These are phyloP conservation scores for Cupressus sempervirens DNA, from an alignment of 75 land plant genomes.

Conservation along the genomic window DNA sequence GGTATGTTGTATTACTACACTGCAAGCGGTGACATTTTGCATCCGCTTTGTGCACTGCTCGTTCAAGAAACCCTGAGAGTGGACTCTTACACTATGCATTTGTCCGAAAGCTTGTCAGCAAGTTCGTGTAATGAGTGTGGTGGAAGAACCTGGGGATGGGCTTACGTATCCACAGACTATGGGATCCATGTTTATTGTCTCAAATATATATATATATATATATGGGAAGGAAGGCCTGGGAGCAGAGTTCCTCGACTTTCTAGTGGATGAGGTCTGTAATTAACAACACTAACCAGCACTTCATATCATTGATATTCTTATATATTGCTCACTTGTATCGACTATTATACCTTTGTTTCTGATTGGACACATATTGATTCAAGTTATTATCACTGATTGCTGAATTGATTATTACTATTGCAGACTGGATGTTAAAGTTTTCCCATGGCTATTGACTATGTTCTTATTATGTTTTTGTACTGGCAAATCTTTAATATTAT, in stretches of 20 bases:
- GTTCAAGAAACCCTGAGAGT: neutral
- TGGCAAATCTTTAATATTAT: no score
- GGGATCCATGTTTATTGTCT: slow-evolving; percentile 41
- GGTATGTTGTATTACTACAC: slow-evolving; percentile 37
- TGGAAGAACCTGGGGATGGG: slow-evolving; percentile 20
- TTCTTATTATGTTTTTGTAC: no score
- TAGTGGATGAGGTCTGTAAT: no score
- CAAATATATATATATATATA: no score
- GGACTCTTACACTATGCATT: slow-evolving; percentile 8
- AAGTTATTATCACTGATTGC: no score
- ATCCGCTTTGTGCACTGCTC: slow-evolving; percentile 21
- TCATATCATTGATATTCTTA: slow-evolving; percentile 3
- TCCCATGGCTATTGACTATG: no score
- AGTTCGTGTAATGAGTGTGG: slow-evolving; percentile 25
- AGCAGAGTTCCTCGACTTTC: slow-evolving; percentile 14
- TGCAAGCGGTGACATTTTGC: slow-evolving; percentile 30
- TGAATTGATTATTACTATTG: no score
- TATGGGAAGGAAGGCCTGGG: slow-evolving; percentile 10
- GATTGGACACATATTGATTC: no score
- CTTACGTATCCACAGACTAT: slow-evolving; percentile 20
- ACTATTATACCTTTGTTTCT: no score
- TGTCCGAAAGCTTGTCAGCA: slow-evolving; percentile 8
- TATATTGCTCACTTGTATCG: no score
- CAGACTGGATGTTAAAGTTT: no score
- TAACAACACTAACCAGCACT: neutral